Base-by-base conservation (phyloP, 768 basidiomycete species). In the Neoboletus brunneissimus region DNA sequence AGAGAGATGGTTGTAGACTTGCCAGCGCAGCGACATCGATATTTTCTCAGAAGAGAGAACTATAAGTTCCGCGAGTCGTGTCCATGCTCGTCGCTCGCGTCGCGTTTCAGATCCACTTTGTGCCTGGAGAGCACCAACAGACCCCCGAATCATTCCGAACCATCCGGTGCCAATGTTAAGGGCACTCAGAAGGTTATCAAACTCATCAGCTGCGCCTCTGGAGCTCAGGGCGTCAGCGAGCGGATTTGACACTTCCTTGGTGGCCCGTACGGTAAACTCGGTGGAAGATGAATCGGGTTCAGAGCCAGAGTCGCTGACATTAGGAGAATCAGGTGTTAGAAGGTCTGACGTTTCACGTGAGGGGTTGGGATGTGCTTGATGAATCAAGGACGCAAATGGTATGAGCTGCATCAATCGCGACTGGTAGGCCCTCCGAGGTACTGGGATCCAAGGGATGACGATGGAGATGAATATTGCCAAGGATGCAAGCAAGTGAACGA, bases 401-500 rank as follows among this genome's bases (percentile, higher is more conserved):
- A 74, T 49, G 31, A 68, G 51, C 18, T 56, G 62, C 56, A 64
- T 58, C 48, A 73, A 40, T 27, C 64, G 70, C 40, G 55, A 63
- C 23, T 59, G 63, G 46, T 61, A 58, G 12, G 43, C 51, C 54
- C 59, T 68, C 25, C 51, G 48, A 16, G 69, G 61, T 7, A 64
- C 22, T 1, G 79, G 75, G 27, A 81, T 56, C 77, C 80, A 77
- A 60, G 75, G 68, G 5, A 83, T 54, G 31, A 87, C 75, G 56
- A 86, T 81, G 20, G 80, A 79, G 53, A 79, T 67, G 53, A 91
- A 77, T 5, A 91, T 81, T 0, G 86, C 70, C 34, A 83, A 66
- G 13, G 88, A 89, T 13, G 87, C 84, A 23, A 83, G 59, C 2
- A 91, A 73, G 61, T 91, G 89, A 70, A 87, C 79, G 4, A 76